Evolutionary conservation across 2,329 filamentous ascomycete species (phyloP).

Genomic region (Pestalotiopsis sp.): DNA sequence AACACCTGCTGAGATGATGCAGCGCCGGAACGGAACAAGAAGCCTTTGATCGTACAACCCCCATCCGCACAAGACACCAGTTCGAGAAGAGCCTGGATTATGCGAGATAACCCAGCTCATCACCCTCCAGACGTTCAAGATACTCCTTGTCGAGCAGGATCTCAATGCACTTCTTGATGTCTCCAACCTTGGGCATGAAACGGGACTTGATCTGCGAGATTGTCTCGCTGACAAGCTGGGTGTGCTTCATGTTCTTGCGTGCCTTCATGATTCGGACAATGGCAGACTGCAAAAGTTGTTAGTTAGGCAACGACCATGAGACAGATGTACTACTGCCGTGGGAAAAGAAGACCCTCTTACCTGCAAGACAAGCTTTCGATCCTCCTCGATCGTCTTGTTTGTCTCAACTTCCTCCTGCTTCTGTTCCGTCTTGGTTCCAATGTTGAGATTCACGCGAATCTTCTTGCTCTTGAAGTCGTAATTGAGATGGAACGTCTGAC

Average conservation of each 20-base stretch:
- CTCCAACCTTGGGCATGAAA: conserved; percentile 88
- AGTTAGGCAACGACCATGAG: background rate
- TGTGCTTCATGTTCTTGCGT: conserved; percentile 98
- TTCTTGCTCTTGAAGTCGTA: conserved; percentile 98
- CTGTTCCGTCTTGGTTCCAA: conserved; percentile 91
- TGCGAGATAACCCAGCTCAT: conserved; percentile 92
- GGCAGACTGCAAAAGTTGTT: conserved; percentile 68
- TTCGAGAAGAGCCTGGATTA: conserved; percentile 44
- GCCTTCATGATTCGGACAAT: conserved; percentile 99
- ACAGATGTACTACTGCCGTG: background rate
- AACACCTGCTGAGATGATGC: background rate
- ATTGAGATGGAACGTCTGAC: conserved; percentile 83
- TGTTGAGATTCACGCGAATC: conserved; percentile 94
- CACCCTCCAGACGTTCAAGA: conserved; percentile 90
- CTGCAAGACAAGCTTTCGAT: conserved; percentile 94
- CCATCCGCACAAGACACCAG: too few species aligned
- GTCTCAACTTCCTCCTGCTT: conserved; percentile 97
- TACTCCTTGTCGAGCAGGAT: conserved; percentile 99
- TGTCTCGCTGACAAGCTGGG: conserved; percentile 89
- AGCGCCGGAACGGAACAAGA: background rate
- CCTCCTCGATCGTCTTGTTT: conserved; percentile 99
- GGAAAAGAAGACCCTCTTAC: conserved; percentile 55
- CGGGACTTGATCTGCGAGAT: conserved; percentile 93
- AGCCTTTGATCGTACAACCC: background rate
- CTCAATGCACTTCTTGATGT: conserved; percentile 99